Percentiles rank a stretch among this genome's conserved stretches.
Conservation (phyloP, 495 filamentous ascomycete species). For the Tirmania nivea region DNA sequence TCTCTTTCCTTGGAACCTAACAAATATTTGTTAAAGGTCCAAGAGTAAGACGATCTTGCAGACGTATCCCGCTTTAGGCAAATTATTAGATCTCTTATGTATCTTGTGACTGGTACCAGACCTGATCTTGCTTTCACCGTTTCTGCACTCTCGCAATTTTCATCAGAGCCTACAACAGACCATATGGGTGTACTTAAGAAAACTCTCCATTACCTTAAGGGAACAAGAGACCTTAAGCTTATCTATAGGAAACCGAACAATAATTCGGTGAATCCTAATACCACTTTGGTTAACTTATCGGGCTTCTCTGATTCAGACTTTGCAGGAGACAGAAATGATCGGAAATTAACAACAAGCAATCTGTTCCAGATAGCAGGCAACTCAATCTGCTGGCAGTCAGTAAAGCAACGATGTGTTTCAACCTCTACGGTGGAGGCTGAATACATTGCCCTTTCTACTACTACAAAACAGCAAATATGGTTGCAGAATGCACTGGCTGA, state of each 20-base stretch:
- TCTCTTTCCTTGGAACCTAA: background rate
- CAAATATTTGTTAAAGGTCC: background rate
- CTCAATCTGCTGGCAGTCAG: background rate
- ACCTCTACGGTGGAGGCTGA: slow-evolving; percentile 1
- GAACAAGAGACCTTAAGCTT: too few species aligned
- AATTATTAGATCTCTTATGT: slow-evolving; percentile 3
- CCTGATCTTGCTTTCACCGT: slow-evolving; percentile 8
- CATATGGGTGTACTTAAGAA: background rate
- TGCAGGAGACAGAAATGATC: background rate
- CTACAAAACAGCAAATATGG: slow-evolving; percentile 3
- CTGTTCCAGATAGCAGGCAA: background rate
- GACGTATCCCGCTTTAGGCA: slow-evolving; percentile 1
- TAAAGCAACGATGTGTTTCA: slow-evolving; percentile 2
- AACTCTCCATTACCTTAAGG: too few species aligned
- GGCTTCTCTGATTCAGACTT: slow-evolving; percentile 3
- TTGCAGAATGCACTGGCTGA: background rate
- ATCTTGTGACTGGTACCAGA: slow-evolving; percentile 3
- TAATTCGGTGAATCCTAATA: too few species aligned
- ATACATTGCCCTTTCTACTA: slow-evolving; percentile 1
- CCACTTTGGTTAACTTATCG: too few species aligned
- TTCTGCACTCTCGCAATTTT: slow-evolving; percentile 3
- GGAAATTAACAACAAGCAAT: slow-evolving; percentile 1
- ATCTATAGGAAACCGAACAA: background rate
- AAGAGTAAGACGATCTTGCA: background rate
- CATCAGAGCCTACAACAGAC: background rate